Percentiles rank a stretch among this genome's conserved stretches.
Conservation (phyloP, 2,329 filamentous ascomycete genomes). For the Lasiodiplodia theobromae region DNA sequence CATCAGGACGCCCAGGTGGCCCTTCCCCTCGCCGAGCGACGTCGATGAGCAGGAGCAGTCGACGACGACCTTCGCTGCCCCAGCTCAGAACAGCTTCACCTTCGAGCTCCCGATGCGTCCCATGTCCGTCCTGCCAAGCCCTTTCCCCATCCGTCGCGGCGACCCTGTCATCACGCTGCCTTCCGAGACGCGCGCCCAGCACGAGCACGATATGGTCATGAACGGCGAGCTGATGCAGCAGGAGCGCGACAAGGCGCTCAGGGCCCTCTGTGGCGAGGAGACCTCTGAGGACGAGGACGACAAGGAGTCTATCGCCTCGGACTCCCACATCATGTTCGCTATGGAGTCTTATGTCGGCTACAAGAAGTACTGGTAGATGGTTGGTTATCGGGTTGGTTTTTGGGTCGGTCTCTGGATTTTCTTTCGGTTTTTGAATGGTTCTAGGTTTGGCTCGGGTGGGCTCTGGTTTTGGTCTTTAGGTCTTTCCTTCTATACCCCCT, state of each 20-base stretch:
- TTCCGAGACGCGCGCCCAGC: constrained; percentile 2
- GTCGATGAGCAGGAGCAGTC: too few relatives aligned
- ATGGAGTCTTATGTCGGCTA: neutral
- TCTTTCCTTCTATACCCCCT: too few relatives aligned
- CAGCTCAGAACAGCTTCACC: neutral
- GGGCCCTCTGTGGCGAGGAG: constrained; percentile 18
- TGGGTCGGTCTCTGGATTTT: neutral
- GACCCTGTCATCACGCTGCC: neutral
- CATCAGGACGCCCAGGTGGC: too few relatives aligned
- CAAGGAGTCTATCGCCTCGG: neutral
- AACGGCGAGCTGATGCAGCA: neutral
- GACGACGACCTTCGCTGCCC: too few relatives aligned
- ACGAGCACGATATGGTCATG: constrained; percentile 3
- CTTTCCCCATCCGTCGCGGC: neutral
- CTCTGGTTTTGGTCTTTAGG: neutral
- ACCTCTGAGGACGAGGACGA: neutral
- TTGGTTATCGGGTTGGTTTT: neutral
- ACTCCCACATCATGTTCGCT: neutral
- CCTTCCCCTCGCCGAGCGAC: too few relatives aligned
- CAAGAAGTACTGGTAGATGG: neutral
- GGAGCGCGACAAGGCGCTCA: constrained; percentile 9
- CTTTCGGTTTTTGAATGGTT: too few relatives aligned
- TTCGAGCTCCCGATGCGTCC: neutral
- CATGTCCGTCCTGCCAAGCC: neutral
- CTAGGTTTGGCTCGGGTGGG: neutral